A percentile compares a stretch with the other conserved stretches of the same genome.
Evolutionary conservation across 768 basidiomycete genomes (phyloP).

Genomic region (Roridomyces roridus): DNA sequence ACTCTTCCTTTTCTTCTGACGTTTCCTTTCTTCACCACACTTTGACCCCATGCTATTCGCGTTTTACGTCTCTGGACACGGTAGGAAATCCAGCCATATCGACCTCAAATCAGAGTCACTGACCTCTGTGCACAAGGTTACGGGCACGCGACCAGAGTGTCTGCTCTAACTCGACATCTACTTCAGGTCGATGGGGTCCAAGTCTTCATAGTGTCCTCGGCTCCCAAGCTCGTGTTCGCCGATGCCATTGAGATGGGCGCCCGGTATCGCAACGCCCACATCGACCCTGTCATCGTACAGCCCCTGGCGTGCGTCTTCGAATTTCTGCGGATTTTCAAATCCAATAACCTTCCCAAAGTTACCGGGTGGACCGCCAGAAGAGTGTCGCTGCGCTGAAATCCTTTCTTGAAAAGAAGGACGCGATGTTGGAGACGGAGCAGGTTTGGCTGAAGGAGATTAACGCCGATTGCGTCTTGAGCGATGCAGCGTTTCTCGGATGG

Average conservation of each 20-base stretch:
- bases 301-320: conserved; percentile 69
- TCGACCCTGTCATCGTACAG: conserved; percentile 83
- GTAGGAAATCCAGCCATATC: conserved; percentile 39
- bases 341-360: conserved; percentile 48
- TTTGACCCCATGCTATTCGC: conserved; percentile 44
- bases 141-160: conserved; percentile 85
- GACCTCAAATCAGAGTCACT: not conserved
- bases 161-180: conserved; percentile 70
- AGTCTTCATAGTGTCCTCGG: conserved; percentile 67
- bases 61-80: conserved; percentile 81
- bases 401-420: conserved; percentile 64
- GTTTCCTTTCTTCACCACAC: not conserved
- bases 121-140: conserved; percentile 57
- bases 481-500: conserved; percentile 83
- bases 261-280: conserved; percentile 69
- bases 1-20: not conserved
- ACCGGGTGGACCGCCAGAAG: conserved; percentile 74
- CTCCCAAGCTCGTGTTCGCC: conserved; percentile 73
- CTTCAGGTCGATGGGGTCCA: conserved; percentile 55
- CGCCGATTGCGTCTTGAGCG: conserved; percentile 71
- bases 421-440: conserved; percentile 58
- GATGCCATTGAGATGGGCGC: conserved; percentile 70
- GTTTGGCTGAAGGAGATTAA: conserved; percentile 59
- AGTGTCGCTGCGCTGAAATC: conserved; percentile 66
- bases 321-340: conserved; percentile 1